Base-by-base conservation (phyloP, 352 stramenopile genomes). In the Phytopythium montanum region DNA sequence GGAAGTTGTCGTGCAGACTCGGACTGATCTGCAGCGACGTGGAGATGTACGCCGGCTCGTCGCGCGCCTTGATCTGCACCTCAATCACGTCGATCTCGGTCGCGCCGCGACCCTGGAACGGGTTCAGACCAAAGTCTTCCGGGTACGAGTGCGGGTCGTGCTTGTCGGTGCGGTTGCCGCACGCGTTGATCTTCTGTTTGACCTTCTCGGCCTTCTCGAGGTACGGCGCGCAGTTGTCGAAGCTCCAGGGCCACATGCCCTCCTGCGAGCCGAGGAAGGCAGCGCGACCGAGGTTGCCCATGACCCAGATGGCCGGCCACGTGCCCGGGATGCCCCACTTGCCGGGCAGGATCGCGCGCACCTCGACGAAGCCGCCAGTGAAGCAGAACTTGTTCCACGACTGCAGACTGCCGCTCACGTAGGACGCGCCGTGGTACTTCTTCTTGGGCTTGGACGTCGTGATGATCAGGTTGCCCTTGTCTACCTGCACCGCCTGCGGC, bases 371-470 rank as follows among this genome's bases (percentile, higher is more conserved):
- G 23, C 97, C 97, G 56, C 97, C 97, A 3, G 96, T 98, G 76
- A 98, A 99, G 72, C 97, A 99, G 69, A 99, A 99, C 76, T 99
- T 99, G 84, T 99, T 98, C 97, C 97, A 99, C 25, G 79, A 92
- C 69, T 98, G 95, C n/a, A 99, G 50, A 75, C 97, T 98, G 33
- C 94, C 96, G 60, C 87, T 97, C 31, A 95, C 87, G 68, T 95
- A 95, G 57, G 79, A 76, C 23, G 85, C 57, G 46, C 69, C 78
- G 45, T 74, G 80, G 69, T 91, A 96, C 55, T 79, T 70, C n/a
- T 93, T 68, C 60, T 85, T 92, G 8, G 83, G 73, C 70, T 95
- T 96, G 52, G 81, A 82, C 3, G 90, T 95, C 49, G 79, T 91
- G 72, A 98, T 98, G 54, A 97, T 96, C 41, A 98, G 69, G 72